Base-by-base conservation (phyloP, 352 stramenopile species). In the Phytophthora pinifolia region DNA sequence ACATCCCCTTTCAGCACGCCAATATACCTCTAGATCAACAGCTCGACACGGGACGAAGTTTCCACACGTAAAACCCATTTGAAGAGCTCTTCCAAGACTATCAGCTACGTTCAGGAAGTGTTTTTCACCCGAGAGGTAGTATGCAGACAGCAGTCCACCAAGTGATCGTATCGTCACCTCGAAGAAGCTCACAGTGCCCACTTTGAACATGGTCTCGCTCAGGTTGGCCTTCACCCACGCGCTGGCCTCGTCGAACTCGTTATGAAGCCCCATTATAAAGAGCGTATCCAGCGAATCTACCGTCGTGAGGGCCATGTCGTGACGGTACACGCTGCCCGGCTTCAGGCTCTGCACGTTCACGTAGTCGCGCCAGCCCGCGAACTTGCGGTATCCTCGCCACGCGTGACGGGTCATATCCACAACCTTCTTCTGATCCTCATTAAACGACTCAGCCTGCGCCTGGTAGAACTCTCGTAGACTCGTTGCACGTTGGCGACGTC, bases 211-310 rank as follows among this genome's bases (percentile, higher is more conserved):
- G 9, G 25, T 39, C 2, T 58, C 31, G 2, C 54, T 50, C 14
- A 88, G 35, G 38, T 88, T 74, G 12, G n/a, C 46, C 42, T 76
- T 79, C 18, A 70, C 50, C 80, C 77, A 90, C 4, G 65, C 49
- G 18, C 69, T 85, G 1, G 80, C 78, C 36, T 83, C 65, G 34
- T 86, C 65, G 39, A 86, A 91, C 22, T 88, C 80, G 32, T 83
- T 62, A 14, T 83, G 63, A 4, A 90, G 35, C 0, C 78, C 76
- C 55, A 88, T 68, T 7, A 90, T 33, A 44, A 86, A 79, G 34
- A 90, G 67, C 35, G 80, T 91, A 46, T 91, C 81, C 9, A 91
- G 68, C 25, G 80, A 70, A 38, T 90, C 80, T 5, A 89, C 66
- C 8, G 77, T 51, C 9, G 75, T 87, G 39, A 83, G 70, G 6